Evolutionary conservation across 164 flowering plant genomes (phyloP), one percentile per base, ranked within the genome.

Genomic region (Malania oleifera): DNA sequence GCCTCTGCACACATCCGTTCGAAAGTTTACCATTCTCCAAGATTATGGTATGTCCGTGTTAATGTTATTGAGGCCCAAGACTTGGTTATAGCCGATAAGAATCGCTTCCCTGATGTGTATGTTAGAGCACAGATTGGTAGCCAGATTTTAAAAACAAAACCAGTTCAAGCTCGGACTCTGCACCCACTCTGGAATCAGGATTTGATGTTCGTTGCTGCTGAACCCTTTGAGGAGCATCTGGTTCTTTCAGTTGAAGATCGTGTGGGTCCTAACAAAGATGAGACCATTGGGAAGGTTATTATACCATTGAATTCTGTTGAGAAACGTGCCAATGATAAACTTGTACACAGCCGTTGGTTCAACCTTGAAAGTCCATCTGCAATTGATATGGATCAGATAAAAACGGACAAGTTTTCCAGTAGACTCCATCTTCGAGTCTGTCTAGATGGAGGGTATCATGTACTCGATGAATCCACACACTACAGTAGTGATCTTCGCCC

Each of bases 381-480:
- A 8, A 19, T 61, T 59, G 86, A 77, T 15, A 67, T 38, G 50
- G 81, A 77, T 24, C 63, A 66, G 58, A 39, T 19, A n/a, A 73
- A 70, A 65, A 73, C 70, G 37, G 80, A 75, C 22, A 80, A 70
- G 64, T 84, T 84, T 27, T 47, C 74, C 41, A 80, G 78, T 41
- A 74, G 78, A 44, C 67, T 84, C 39, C 80, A 80, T 44, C 64
- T 78, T 15, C 70, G 81, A 8, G 77, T 80, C 14, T 76, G 64
- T 58, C 84, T 84, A 26, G 89, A 84, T n/a, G 89, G 89, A 41
- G 89, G 89, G 18, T 84, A 84, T 61, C 89, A 84, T 59, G 89
- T 84, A 7, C 77, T 82, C 29, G 82, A 82, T 43, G 86, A 84
- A 66, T 73, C 86, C 11, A 82, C 83, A 35, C 77, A 81, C 50